These are phyloP conservation scores for Mortierella sp. DNA, from an alignment of 371 early-diverging fungal species.

Conservation along the genomic window DNA sequence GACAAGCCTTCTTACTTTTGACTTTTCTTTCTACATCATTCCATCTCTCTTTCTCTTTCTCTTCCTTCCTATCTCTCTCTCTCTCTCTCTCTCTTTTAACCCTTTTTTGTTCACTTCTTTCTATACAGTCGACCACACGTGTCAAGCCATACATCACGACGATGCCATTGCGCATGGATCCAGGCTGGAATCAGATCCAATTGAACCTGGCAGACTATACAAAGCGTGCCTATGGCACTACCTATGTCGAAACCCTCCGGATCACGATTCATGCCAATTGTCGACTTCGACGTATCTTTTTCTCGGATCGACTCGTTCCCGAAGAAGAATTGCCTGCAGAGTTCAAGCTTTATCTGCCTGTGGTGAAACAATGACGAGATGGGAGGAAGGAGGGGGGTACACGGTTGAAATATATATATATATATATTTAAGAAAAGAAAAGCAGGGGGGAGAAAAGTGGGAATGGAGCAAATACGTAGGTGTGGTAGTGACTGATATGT, in stretches of 20 bases:
- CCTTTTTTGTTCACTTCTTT: background rate
- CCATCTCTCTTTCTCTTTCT: too few species aligned
- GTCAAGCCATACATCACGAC: slow-evolving; percentile 90
- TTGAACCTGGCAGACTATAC: slow-evolving; percentile 90
- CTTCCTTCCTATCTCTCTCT: too few species aligned
- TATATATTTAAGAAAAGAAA: too few species aligned
- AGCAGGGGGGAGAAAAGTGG: too few species aligned
- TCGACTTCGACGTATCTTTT: slow-evolving; percentile 88
- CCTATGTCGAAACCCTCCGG: slow-evolving; percentile 87
- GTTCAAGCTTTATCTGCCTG: slow-evolving; percentile 89
- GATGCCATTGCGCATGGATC: slow-evolving; percentile 95
- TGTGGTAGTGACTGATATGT: too few species aligned
- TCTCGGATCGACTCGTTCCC: slow-evolving; percentile 87
- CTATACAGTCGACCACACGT: slow-evolving; percentile 72
- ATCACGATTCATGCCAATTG: slow-evolving; percentile 95
- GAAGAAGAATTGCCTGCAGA: slow-evolving; percentile 96
- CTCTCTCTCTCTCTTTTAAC: too few species aligned
- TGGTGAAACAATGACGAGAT: slow-evolving; percentile 34
- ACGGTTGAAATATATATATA: too few species aligned
- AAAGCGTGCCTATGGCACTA: slow-evolving; percentile 88
- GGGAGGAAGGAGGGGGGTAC: too few species aligned
- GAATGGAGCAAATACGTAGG: too few species aligned
- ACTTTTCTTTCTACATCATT: too few species aligned
- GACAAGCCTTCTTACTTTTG: too few species aligned
- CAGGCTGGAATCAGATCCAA: slow-evolving; percentile 96